Conservation (phyloP, 2,329 filamentous ascomycete genomes). For the Rugonectria rugulosa region DNA sequence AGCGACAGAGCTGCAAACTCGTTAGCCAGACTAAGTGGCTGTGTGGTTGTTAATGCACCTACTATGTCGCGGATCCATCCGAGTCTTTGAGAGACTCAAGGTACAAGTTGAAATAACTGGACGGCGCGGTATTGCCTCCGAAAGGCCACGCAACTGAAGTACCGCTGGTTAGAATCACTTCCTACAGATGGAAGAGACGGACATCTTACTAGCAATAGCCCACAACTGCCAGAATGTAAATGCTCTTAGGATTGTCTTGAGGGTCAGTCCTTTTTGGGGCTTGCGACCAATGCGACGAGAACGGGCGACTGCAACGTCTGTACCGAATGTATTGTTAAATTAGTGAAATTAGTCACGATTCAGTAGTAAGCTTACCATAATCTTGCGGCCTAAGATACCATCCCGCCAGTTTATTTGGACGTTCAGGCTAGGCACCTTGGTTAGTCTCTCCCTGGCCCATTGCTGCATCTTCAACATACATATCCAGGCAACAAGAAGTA, state of each 20-base stretch:
- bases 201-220: slow-evolving; percentile 3
- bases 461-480: background rate
- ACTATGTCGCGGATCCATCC: background rate
- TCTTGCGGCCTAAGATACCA: slow-evolving; percentile 4
- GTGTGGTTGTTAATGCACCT: background rate
- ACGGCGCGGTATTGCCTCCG: slow-evolving; percentile 1
- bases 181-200: background rate
- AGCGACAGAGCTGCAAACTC: slow-evolving; percentile 8
- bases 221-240: slow-evolving; percentile 4
- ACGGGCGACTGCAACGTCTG: slow-evolving; percentile 5
- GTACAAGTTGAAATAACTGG: slow-evolving; percentile 7
- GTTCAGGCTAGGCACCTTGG: background rate
- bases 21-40: too few relatives aligned
- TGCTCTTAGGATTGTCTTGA: background rate
- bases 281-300: background rate
- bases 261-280: background rate
- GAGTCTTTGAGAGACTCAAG: slow-evolving; percentile 3
- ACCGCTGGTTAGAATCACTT: background rate
- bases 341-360: background rate
- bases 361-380: background rate
- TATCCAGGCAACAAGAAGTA: slow-evolving; percentile 7
- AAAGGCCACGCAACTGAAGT: background rate
- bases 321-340: too few relatives aligned
- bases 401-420: background rate
- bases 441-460: too few relatives aligned